phyloP scores from a whole-genome alignment of 1,139 yeast genomes.

The Yamadazyma songkhlaensis region DNA sequence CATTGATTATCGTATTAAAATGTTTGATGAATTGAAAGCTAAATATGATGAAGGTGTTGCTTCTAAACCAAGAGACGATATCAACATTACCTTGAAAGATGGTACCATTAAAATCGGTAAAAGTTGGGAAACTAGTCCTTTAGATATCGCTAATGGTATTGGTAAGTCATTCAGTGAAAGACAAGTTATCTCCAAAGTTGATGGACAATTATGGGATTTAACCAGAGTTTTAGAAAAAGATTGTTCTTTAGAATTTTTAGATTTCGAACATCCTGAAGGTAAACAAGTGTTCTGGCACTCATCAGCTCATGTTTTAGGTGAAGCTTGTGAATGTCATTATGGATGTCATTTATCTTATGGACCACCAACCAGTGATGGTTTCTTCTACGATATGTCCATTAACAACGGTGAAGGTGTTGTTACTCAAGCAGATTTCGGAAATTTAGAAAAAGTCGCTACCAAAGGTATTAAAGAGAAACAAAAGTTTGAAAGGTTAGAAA shows the following conservation, averaged over 20 bases:
- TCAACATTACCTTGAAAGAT: slow-evolving; percentile 81
- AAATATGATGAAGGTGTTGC: slow-evolving; percentile 74
- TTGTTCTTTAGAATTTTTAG: slow-evolving; percentile 63
- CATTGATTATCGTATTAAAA: slow-evolving; percentile 70
- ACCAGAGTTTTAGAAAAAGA: slow-evolving; percentile 89
- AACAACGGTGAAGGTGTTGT: slow-evolving; percentile 74
- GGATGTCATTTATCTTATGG: slow-evolving; percentile 89
- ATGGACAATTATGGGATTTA: slow-evolving; percentile 92
- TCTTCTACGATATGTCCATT: slow-evolving; percentile 94
- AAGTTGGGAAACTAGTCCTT: slow-evolving; percentile 88
- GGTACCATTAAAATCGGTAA: slow-evolving; percentile 77
- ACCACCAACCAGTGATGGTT: slow-evolving; percentile 98
- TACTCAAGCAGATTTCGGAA: slow-evolving; percentile 77
- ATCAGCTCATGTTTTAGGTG: slow-evolving; percentile 97
- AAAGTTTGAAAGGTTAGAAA: slow-evolving; percentile 88
- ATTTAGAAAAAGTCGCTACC: slow-evolving; percentile 84
- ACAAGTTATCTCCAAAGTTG: slow-evolving; percentile 86
- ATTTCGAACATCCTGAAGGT: slow-evolving; percentile 79
- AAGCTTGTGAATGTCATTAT: slow-evolving; percentile 93
- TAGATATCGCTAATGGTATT: slow-evolving; percentile 78
- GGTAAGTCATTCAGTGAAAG: slow-evolving; percentile 82
- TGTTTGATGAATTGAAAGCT: slow-evolving; percentile 80
- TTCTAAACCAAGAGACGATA: slow-evolving; percentile 52
- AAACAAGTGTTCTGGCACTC: slow-evolving; percentile 98
- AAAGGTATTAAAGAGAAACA: slow-evolving; percentile 95